Evolutionary conservation across 345 rosid genomes (phyloP), one percentile per base, ranked within the genome.

Genomic region (Eucalyptus cloeziana): DNA sequence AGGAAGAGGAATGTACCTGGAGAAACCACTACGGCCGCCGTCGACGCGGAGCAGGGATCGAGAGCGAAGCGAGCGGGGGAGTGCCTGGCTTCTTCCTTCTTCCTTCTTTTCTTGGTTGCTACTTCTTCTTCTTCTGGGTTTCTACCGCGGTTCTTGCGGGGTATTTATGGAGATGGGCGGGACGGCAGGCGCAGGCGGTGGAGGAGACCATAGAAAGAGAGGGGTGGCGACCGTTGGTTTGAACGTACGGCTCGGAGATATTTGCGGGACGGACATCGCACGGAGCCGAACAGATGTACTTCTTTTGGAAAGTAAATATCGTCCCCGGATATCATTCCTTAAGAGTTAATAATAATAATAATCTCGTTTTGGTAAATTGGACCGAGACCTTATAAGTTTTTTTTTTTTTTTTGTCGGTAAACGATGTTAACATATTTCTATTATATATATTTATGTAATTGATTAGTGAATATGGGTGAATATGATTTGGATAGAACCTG

Each of bases 321-420:
- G 4, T 40, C 40, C 40, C 43, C 13, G 8, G 47, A 2, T 76
- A 5, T 76, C 44, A 22, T 40, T 40, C 27, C 85, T 19, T 6
- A n/a, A 14, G 14, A 64, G 0, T 52, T 52, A 0, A 3, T 52
- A 52, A 7, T 19, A 19, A 19, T 8, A 0, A 7, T 40, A 76
- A 1, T 76, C 47, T 22, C 47, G 11, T 11, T 76, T 40, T 21
- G 27, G 27, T 22, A 50, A 2, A 31, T 40, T 33, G 15, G 14
- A 14, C 1, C 8, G 31, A 54, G 1, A 4, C 4, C 7, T 13
- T 37, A 30, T 49, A 50, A 86, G 44, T 6, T 43, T 43, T 43
- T 43, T 43, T 43, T 43, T 43, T 43, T 43, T 43, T 43, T 43
- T 7, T 5, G 8, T 43, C 8, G 8, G 44, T 43, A 43, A 43